Evolutionary conservation across 345 rosid genomes (phyloP).

Genomic region (Populus davidiana): DNA sequence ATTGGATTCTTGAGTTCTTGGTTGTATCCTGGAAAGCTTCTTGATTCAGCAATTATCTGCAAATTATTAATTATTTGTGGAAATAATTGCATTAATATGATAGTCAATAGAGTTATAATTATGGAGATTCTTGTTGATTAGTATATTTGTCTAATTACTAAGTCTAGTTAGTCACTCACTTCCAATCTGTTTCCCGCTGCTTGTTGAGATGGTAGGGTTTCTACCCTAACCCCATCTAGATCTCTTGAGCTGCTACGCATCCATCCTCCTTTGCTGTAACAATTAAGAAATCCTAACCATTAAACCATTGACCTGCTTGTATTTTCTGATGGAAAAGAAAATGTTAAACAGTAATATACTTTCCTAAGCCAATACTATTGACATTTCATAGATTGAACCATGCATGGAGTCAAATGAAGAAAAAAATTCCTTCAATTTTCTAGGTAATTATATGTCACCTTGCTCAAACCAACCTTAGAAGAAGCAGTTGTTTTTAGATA

Average conservation of each 20-base stretch:
- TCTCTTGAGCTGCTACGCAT: slow-evolving; percentile 7
- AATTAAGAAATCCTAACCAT: neutral
- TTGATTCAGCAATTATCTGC: slow-evolving; percentile 5
- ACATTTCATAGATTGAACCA: neutral
- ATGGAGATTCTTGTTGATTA: neutral
- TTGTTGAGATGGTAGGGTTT: slow-evolving; percentile 8
- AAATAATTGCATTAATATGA: neutral
- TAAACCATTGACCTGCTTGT: neutral
- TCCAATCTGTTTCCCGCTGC: slow-evolving; percentile 10
- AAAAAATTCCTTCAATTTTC: neutral
- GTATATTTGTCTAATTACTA: neutral
- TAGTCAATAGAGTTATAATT: neutral
- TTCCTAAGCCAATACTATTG: neutral
- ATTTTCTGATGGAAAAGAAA: neutral
- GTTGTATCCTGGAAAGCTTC: slow-evolving; percentile 5
- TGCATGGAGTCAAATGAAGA: neutral
- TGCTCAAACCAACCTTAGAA: neutral
- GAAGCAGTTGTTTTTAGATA: neutral
- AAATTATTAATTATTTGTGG: neutral
- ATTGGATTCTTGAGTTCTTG: slow-evolving; percentile 24
- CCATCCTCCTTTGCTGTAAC: slow-evolving; percentile 32
- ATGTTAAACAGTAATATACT: neutral
- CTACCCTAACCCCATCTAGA: neutral
- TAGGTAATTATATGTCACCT: neutral
- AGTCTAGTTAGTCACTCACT: slow-evolving; percentile 15